Evolutionary conservation across 2,329 filamentous ascomycete species (phyloP), one percentile per base, ranked within the genome.

Genomic region (Pyrenophora seminiperda): DNA sequence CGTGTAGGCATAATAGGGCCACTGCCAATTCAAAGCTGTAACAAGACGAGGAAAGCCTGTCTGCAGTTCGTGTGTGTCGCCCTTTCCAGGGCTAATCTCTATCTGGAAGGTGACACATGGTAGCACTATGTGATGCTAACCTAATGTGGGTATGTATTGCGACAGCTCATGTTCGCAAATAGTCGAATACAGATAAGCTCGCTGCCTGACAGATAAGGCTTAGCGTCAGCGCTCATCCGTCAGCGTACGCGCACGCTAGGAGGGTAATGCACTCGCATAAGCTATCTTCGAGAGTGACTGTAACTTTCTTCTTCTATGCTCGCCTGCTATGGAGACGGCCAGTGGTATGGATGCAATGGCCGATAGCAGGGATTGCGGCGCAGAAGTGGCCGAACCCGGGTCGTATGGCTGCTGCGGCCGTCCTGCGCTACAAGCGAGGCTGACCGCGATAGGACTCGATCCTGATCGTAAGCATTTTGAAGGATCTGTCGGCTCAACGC

Each of bases 81-180:
- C 34, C 34, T 38, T 22, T 24, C 33, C 19, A 38, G 34, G 34
- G 34, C 34, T 22, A 38, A 38, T 22, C 34, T 38, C 34, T 38
- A 38, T 36, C 33, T 19, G 15, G 15, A 36, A 36, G 17, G 17
- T 36, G 33, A 19, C 33, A 36, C 33, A 36, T 38, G 19, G 34
- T 36, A 36, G 15, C 15, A 36, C 32, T 36, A 7, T 36, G 4
- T 36, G 32, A 36, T 36, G 32, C 17, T 18, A n/a, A 36, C 19
- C 32, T n/a, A n/a, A n/a, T n/a, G n/a, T n/a, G n/a, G n/a, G n/a
- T n/a, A 18, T 11, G 24, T 38, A 15, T 20, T 38, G 34, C 34
- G 34, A 38, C n/a, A n/a, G n/a, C n/a, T n/a, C n/a, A n/a, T n/a
- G n/a, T n/a, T n/a, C n/a, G n/a, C n/a, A n/a, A n/a, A 20, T n/a